These are phyloP conservation scores for Panicum virgatum DNA, from an alignment of 202 grass and related monocot genomes.

Conservation along the genomic window DNA sequence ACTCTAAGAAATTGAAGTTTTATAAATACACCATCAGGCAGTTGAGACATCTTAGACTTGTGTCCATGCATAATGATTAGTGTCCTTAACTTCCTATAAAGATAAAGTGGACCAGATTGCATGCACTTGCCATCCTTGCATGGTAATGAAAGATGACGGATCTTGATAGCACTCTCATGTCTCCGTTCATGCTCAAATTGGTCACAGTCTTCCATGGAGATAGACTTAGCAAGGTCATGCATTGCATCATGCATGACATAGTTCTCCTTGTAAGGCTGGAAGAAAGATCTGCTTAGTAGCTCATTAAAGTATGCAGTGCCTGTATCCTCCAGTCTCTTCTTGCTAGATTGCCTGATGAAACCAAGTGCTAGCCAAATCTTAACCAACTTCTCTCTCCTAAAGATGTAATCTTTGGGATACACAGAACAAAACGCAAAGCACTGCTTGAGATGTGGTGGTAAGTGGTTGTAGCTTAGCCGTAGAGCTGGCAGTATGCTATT, in stretches of 20 bases:
- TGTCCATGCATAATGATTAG: constrained; percentile 58
- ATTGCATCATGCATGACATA: constrained; percentile 74
- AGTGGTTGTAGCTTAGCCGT: constrained; percentile 61
- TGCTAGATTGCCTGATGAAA: constrained; percentile 51
- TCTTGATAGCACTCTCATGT: constrained; percentile 31
- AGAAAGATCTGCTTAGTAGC: constrained; percentile 69
- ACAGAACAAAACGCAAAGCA: constrained; percentile 80
- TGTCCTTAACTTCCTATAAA: constrained; percentile 62
- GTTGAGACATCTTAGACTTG: constrained; percentile 46
- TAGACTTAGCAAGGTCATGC: constrained; percentile 65
- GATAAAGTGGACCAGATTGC: constrained; percentile 50
- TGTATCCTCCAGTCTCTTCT: constrained; percentile 51
- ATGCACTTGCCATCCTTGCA: constrained; percentile 43
- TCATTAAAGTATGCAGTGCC: constrained; percentile 65
- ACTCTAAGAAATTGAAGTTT: constrained; percentile 62
- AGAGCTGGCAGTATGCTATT: constrained; percentile 70
- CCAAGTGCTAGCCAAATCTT: constrained; percentile 67
- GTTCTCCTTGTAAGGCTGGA: constrained; percentile 59
- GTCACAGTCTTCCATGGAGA: constrained; percentile 53
- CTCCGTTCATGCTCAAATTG: constrained; percentile 45
- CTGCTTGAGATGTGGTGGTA: constrained; percentile 69
- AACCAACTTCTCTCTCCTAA: constrained; percentile 59
- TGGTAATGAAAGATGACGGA: constrained; percentile 64
- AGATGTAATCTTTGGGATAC: constrained; percentile 68
- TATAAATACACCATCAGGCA: constrained; percentile 55